Base-by-base conservation (phyloP, 371 early-diverging fungal species). In the Actinomortierella ambigua region DNA sequence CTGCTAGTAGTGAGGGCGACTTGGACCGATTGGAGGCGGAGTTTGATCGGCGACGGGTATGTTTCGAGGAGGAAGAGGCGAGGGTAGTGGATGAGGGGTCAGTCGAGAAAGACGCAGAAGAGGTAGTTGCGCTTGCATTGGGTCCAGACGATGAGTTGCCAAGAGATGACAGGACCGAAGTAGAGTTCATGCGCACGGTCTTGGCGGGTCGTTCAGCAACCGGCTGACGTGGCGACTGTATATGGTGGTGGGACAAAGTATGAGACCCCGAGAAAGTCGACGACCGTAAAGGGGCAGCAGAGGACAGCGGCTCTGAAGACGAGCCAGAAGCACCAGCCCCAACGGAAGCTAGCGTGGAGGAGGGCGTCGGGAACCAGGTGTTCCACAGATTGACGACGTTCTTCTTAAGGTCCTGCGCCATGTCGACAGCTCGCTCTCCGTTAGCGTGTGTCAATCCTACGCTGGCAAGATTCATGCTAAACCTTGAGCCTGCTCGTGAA, bases 381-480 rank as follows among this genome's bases (percentile, higher is more conserved):
- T 73, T 23, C 73, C 73, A 73, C 61, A 73, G 63, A 27, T 73
- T 73, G 39, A 73, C 73, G 0, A 73, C 67, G 24, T 73, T 73
- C 53, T 66, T 73, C 53, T 66, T 73, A 9, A 71, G 42, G 34
- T 71, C 73, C 41, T 65, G 62, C 1, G 73, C 73, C 73, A 71
- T 71, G 39, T 71, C 73, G 20, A 66, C 73, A 28, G 73, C 73
- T 39, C 73, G 73, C 46, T 71, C 73, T 43, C 59, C 50, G 49
- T 71, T 71, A 6, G 73, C 66, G 29, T 71, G 73, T 8, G 73
- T 64, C n/a, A 69, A 23, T 3, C 70, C 63, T 8, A 71, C 66
- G 18, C 57, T 59, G 22, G 73, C 65, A 47, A 71, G 62, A 20
- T 71, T 65, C 57, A 71, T 65, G 48, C 71, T 71, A 53, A 71